Evolutionary conservation across 2,329 filamentous ascomycete species (phyloP).

Genomic region (Tolypocladium cylindrosporum): DNA sequence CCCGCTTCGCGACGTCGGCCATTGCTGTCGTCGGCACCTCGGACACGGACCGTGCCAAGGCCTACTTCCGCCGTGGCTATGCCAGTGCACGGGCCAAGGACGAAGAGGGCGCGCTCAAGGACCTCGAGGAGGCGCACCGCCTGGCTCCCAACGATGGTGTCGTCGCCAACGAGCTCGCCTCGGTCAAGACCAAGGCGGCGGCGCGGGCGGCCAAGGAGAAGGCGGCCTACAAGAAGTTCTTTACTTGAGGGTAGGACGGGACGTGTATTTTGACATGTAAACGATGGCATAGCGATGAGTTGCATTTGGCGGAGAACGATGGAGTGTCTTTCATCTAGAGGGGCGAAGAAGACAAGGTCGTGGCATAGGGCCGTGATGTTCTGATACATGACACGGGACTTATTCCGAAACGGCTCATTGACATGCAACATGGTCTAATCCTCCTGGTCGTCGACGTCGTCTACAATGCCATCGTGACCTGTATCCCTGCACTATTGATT

Average conservation of each 20-base stretch:
- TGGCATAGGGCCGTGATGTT: neutral
- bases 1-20: slow-evolving; percentile 61
- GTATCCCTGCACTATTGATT: neutral
- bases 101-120: slow-evolving; percentile 68
- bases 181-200: slow-evolving; percentile 67
- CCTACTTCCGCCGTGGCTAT: slow-evolving; percentile 70
- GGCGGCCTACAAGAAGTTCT: slow-evolving; percentile 88
- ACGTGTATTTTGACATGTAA: neutral
- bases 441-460: neutral
- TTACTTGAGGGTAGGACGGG: slow-evolving; percentile 33
- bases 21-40: slow-evolving; percentile 55
- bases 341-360: neutral
- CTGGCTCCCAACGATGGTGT: slow-evolving; percentile 67
- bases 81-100: slow-evolving; percentile 72
- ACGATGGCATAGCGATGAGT: neutral
- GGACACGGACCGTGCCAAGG: slow-evolving; percentile 80
- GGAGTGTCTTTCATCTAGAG: neutral
- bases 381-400: neutral
- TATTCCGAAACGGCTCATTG: neutral
- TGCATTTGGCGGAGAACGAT: neutral
- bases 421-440: neutral
- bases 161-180: slow-evolving; percentile 62
- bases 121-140: slow-evolving; percentile 65
- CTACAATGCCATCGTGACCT: neutral
- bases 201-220: slow-evolving; percentile 79